Base-by-base conservation (phyloP, 148 eudicot genomes). In the Pouteria glomerata region DNA sequence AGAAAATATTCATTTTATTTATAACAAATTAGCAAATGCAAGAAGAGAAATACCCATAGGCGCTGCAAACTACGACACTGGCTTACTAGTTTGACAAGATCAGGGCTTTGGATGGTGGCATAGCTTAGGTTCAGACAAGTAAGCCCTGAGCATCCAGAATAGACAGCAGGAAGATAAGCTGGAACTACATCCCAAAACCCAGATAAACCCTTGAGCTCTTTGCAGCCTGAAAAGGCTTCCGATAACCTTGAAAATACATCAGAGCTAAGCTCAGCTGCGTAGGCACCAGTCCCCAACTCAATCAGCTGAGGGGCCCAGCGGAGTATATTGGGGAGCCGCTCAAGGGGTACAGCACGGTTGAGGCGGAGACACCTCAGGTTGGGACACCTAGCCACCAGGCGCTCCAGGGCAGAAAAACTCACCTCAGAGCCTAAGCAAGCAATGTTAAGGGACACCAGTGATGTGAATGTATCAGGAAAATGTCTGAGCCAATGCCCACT, bases 141-240 rank as follows among this genome's bases (percentile, higher is more conserved):
- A 33, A 95, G 86, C 72, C 85, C 77, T 15, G 89, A 78, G 83
- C 97, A 95, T 2, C 80, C 77, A 27, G 97, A 78, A 80, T 88
- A 87, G 6, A 88, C 47, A 15, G 92, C 90, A 13, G 97, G 90
- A 71, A 95, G 89, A 55, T 87, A 95, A 57, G 86, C 70, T 7
- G 99, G 92, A 66, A 79, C 90, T 59, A 85, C 96, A 59, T 95
- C 96, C 88, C 93, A 92, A 57, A 95, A 84, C 27, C 97, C 99
- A 23, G 96, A 92, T 45, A 95, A 80, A 42, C 88, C 81, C 77
- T 81, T 87, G 10, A 95, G 89, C 50, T 79, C 52, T 76, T 92
- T 90, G 82, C 94, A 95, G 63, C 81, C 80, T 0, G 86, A 74
- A 78, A 95, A 86, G 18, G 92, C 94, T 62, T 69, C 83, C 1